Conservation (phyloP, 1,284 basidiomycete genomes). For the Cryptococcus sp. region DNA sequence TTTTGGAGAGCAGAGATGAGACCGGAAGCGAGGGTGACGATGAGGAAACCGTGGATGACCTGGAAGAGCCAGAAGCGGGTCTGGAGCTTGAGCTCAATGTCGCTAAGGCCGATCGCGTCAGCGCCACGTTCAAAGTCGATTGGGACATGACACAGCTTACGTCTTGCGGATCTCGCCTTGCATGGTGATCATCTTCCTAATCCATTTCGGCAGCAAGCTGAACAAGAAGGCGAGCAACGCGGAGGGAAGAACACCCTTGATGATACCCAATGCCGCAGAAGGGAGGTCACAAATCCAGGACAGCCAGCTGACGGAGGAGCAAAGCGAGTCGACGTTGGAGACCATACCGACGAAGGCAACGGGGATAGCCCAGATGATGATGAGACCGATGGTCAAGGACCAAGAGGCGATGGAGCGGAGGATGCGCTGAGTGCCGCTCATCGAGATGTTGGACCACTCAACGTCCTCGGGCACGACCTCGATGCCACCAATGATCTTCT, state of each 20-base stretch:
- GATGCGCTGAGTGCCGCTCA: conserved; percentile 55
- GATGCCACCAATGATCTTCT: conserved; percentile 57
- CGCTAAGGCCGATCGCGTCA: conserved; percentile 53
- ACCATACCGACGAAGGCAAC: conserved; percentile 82
- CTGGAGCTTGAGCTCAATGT: conserved; percentile 87
- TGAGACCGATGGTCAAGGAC: conserved; percentile 55
- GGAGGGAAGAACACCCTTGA: conserved; percentile 84
- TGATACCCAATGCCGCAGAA: conserved; percentile 62
- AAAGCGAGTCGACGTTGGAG: conserved; percentile 75
- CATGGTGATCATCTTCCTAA: conserved; percentile 53
- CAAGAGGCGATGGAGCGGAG: conserved; percentile 53
- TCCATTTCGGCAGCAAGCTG: conserved; percentile 82
- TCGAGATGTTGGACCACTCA: conserved; percentile 72
- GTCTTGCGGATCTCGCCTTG: conserved; percentile 51
- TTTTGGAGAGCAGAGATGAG: conserved; percentile 65
- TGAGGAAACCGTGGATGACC: conserved; percentile 85
- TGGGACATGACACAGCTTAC: conserved; percentile 28
- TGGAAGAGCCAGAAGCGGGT: conserved; percentile 88
- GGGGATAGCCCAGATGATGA: conserved; percentile 55
- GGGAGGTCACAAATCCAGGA: conserved; percentile 77
- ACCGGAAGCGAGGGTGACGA: conserved; percentile 77
- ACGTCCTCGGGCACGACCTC: conserved; percentile 76
- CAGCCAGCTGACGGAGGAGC: conserved; percentile 64
- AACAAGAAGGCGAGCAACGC: conserved; percentile 82
- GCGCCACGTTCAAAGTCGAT: conserved; percentile 62